Percentiles rank a stretch among this genome's conserved stretches.
Evolutionary conservation across 176 grass and related monocot species (phyloP).

Genomic region (Avena eriantha): DNA sequence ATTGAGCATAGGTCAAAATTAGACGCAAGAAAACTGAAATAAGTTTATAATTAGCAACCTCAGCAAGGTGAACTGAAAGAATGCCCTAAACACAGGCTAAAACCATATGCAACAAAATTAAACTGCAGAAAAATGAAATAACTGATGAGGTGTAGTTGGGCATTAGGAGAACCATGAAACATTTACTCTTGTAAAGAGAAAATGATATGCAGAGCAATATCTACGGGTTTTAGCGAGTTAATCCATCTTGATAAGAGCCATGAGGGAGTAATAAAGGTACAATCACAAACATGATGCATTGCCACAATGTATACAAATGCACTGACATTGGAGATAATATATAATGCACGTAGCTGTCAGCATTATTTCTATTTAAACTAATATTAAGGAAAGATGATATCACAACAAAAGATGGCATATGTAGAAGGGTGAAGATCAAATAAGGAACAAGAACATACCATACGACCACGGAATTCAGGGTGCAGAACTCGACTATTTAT

Average conservation of each 20-base stretch:
- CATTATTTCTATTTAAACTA: conserved; percentile 19
- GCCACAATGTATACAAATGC: conserved; percentile 15
- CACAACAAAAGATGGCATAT: conserved; percentile 15
- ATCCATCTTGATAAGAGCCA: conserved; percentile 11
- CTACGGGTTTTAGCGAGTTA: background rate
- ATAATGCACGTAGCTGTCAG: conserved; percentile 10
- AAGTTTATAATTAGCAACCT: conserved; percentile 27
- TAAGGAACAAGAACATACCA: conserved; percentile 66
- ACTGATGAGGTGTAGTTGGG: background rate
- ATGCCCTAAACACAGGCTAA: background rate
- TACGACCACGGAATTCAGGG: conserved; percentile 95
- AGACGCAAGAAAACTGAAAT: conserved; percentile 5
- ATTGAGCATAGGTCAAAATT: conserved; percentile 29
- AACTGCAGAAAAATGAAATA: conserved; percentile 19
- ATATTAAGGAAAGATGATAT: background rate
- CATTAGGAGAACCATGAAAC: conserved; percentile 36
- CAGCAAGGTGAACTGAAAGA: conserved; percentile 34
- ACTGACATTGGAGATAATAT: background rate
- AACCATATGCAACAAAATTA: conserved; percentile 2
- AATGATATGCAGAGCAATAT: conserved; percentile 20
- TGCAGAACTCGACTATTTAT: conserved; percentile 69
- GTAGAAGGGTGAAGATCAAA: background rate
- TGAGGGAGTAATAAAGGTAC: conserved; percentile 10
- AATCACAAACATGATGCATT: conserved; percentile 17
- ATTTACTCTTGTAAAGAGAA: background rate